These are phyloP conservation scores for Clitopilus hobsonii DNA, from an alignment of 768 basidiomycete genomes.

Conservation along the genomic window DNA sequence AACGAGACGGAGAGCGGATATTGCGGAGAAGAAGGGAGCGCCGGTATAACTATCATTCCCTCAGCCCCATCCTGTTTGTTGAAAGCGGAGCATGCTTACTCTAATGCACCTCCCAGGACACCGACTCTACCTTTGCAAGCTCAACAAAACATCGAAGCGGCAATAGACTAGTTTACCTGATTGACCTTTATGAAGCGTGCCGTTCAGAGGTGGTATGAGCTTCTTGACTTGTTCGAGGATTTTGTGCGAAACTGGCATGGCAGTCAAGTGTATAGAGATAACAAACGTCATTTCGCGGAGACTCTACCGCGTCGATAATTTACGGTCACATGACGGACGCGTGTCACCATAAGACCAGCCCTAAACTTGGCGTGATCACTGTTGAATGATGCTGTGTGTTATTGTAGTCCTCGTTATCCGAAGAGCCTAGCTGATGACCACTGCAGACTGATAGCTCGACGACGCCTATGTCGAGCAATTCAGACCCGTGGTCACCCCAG, in stretches of 20 bases:
- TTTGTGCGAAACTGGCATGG: conserved; percentile 58
- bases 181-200: conserved; percentile 91
- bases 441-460: conserved; percentile 14
- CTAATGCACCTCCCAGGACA: conserved; percentile 88
- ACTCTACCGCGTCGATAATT: not conserved
- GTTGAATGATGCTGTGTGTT: conserved; percentile 5
- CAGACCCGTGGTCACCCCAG: conserved; percentile 56
- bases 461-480: conserved; percentile 30
- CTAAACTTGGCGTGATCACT: conserved; percentile 24
- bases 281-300: not conserved
- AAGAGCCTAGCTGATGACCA: not conserved
- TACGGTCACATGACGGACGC: conserved; percentile 18
- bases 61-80: not conserved
- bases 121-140: conserved; percentile 75
- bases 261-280: not conserved
- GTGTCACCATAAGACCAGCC: conserved; percentile 33
- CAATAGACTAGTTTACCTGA: conserved; percentile 48
- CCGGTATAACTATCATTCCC: conserved; percentile 74
- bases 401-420: conserved; percentile 1
- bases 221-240: conserved; percentile 70
- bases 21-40: conserved; percentile 93
- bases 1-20: conserved; percentile 85
- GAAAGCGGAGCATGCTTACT: conserved; percentile 50
- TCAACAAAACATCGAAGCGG: not conserved
- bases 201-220: conserved; percentile 88